Evolutionary conservation across 192 early-diverging fungal species (phyloP).

Genomic region (Oehlia diaphana): DNA sequence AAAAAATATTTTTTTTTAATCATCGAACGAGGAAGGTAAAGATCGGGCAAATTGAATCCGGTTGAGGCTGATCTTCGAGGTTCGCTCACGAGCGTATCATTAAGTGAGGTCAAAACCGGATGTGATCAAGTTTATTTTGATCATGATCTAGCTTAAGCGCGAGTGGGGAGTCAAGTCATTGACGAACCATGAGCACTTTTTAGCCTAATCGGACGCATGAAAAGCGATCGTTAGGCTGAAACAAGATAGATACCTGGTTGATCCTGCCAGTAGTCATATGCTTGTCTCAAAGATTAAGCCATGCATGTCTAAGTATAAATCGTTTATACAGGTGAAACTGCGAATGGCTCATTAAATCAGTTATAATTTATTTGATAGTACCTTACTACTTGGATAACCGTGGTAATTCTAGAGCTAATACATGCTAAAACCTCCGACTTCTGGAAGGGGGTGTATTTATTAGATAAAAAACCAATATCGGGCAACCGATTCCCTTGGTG

Average conservation of each 20-base stretch:
- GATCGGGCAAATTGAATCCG: background rate
- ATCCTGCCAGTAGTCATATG: conserved; percentile 80
- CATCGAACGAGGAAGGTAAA: background rate
- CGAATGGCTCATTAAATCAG: conserved; percentile 86
- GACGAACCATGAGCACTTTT: background rate
- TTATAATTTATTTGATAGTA: conserved; percentile 84
- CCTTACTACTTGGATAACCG: conserved; percentile 78
- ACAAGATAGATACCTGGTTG: conserved; percentile 62
- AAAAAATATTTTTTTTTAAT: background rate
- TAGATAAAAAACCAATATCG: conserved; percentile 65
- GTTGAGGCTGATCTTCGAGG: background rate
- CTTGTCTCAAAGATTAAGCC: conserved; percentile 80
- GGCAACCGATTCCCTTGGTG: conserved; percentile 51
- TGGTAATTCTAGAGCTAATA: conserved; percentile 82
- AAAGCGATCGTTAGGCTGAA: background rate
- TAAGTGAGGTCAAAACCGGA: background rate
- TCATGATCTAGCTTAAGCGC: background rate
- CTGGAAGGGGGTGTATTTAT: conserved; percentile 72
- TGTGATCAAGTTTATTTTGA: background rate
- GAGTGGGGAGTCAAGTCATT: background rate
- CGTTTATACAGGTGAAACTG: conserved; percentile 59
- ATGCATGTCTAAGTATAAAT: conserved; percentile 73
- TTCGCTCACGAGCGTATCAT: too few relatives aligned
- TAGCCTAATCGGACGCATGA: background rate
- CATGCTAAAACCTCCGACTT: conserved; percentile 68